Conservation (phyloP, 228 moss, liverwort and hornwort species). For the Sphagnum fallax region DNA sequence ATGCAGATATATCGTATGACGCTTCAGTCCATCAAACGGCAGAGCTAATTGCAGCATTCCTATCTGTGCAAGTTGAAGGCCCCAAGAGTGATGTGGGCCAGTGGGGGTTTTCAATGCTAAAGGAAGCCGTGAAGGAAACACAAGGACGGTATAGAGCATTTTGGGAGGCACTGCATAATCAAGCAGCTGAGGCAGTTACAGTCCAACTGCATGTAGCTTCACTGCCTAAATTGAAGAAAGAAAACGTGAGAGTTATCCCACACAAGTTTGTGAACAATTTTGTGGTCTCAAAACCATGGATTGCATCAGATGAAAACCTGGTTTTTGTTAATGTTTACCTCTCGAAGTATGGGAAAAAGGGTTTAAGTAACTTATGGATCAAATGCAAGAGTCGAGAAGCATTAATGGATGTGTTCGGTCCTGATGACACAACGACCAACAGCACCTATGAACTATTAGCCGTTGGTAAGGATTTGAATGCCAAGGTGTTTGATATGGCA, state of each 20-base stretch:
- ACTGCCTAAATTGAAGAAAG: conserved; percentile 11
- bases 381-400: conserved; percentile 63
- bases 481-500: conserved; percentile 37
- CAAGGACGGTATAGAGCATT: conserved; percentile 25
- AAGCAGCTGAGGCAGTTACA: conserved; percentile 21
- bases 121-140: conserved; percentile 29
- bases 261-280: conserved; percentile 51
- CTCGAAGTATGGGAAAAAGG: neutral
- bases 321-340: conserved; percentile 33
- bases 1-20: conserved; percentile 10
- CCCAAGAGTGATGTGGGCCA: conserved; percentile 1
- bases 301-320: conserved; percentile 18
- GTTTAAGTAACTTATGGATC: conserved; percentile 49
- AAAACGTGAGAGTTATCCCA: conserved; percentile 22
- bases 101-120: conserved; percentile 23
- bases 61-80: conserved; percentile 25
- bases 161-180: conserved; percentile 30
- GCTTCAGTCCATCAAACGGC: conserved; percentile 25
- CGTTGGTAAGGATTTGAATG: conserved; percentile 42
- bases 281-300: conserved; percentile 49
- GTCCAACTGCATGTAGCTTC: conserved; percentile 41
- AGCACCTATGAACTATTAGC: conserved; percentile 6
- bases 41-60: conserved; percentile 39
- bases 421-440: neutral
- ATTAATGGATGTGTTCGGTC: conserved; percentile 10